Conservation (phyloP, 2,329 filamentous ascomycete genomes). For the Diaporthe citriasiana region DNA sequence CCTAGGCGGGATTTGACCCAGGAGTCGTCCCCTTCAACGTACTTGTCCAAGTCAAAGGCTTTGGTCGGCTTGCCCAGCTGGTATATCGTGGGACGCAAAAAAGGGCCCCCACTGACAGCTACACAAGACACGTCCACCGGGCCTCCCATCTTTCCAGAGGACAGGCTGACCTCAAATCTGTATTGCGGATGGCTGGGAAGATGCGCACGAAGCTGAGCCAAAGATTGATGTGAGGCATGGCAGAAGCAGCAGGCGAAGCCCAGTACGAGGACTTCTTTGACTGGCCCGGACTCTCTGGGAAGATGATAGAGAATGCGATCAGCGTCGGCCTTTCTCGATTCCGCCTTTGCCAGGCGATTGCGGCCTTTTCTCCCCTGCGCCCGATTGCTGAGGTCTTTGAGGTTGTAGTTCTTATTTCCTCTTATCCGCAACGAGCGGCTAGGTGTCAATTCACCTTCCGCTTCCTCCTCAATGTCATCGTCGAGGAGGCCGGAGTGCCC, state of each 20-base stretch:
- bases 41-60: conserved; percentile 61
- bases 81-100: conserved; percentile 52
- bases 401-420: conserved; percentile 68
- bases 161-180: conserved; percentile 57
- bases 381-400: conserved; percentile 71
- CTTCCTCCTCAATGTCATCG: conserved; percentile 61
- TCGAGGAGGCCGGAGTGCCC: conserved; percentile 44
- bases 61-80: conserved; percentile 59
- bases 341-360: conserved; percentile 51
- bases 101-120: conserved; percentile 42
- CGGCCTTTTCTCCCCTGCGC: conserved; percentile 66
- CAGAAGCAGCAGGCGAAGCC: conserved; percentile 67
- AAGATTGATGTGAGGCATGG: conserved; percentile 60
- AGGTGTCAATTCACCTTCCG: conserved; percentile 64
- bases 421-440: conserved; percentile 65
- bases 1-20: conserved; percentile 61
- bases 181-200: conserved; percentile 63
- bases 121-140: conserved; percentile 57
- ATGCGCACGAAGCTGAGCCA: conserved; percentile 64
- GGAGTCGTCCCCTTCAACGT: conserved; percentile 60
- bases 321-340: conserved; percentile 50
- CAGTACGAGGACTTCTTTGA: conserved; percentile 51
- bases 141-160: conserved; percentile 54
- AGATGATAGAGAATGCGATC: conserved; percentile 62
- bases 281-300: conserved; percentile 59